Conservation (phyloP, 2,329 filamentous ascomycete species). For the Sclerotinia sclerotiorum region DNA sequence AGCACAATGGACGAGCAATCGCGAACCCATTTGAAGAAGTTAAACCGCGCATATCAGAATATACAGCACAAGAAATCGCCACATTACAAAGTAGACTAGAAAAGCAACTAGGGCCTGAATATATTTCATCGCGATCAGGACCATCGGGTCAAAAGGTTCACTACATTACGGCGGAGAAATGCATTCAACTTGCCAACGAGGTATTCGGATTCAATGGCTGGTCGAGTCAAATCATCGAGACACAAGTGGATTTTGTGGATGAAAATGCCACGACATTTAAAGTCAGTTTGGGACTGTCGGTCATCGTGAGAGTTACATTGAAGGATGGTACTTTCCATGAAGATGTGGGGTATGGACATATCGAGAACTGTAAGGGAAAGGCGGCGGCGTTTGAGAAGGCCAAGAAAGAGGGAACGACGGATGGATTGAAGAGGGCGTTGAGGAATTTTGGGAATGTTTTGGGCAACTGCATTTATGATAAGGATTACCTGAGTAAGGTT, state of each 20-base stretch:
- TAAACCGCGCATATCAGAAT: slow-evolving; percentile 69
- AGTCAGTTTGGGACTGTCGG: slow-evolving; percentile 81
- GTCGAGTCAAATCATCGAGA: slow-evolving; percentile 93
- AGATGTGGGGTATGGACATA: slow-evolving; percentile 94
- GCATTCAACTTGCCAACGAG: slow-evolving; percentile 91
- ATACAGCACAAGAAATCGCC: slow-evolving; percentile 86
- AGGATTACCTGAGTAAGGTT: slow-evolving; percentile 87
- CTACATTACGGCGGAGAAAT: slow-evolving; percentile 95
- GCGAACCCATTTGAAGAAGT: slow-evolving; percentile 80
- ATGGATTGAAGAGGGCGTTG: slow-evolving; percentile 85
- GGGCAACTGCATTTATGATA: slow-evolving; percentile 98
- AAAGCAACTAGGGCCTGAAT: slow-evolving; percentile 93
- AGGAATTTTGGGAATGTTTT: slow-evolving; percentile 93
- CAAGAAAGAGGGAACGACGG: slow-evolving; percentile 96
- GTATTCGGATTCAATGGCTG: slow-evolving; percentile 97
- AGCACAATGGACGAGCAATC: slow-evolving; percentile 54
- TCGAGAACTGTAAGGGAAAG: slow-evolving; percentile 94
- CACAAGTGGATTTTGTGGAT: slow-evolving; percentile 94
- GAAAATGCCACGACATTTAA: slow-evolving; percentile 76
- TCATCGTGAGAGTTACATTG: slow-evolving; percentile 86
- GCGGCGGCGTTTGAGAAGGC: slow-evolving; percentile 96
- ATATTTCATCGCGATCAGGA: slow-evolving; percentile 82
- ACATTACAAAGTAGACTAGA: slow-evolving; percentile 83
- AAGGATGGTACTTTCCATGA: slow-evolving; percentile 96
- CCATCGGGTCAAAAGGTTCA: slow-evolving; percentile 84